phyloP scores from a whole-genome alignment of 495 filamentous ascomycete genomes.

The Aspergillus baeticus region DNA sequence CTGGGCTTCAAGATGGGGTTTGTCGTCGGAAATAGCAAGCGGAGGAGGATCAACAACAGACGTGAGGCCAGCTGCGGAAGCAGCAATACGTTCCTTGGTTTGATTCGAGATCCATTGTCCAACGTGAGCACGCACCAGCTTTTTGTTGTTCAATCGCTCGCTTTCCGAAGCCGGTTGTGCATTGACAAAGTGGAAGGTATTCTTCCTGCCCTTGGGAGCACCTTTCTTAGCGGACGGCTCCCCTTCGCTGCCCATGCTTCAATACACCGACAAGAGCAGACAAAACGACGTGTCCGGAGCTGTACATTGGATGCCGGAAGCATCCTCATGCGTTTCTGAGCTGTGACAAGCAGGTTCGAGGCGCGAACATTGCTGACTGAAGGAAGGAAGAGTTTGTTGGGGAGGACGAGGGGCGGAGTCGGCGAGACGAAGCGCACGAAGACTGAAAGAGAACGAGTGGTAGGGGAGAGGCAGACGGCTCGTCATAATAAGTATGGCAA shows the following conservation, averaged over 20 bases:
- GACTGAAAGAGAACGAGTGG: not conserved
- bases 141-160: constrained; percentile 31
- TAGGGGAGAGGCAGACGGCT: not conserved
- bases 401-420: not conserved
- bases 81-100: constrained; percentile 31
- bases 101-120: constrained; percentile 44
- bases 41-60: not conserved
- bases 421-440: not conserved
- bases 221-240: constrained; percentile 32
- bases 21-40: not conserved
- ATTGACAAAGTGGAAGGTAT: constrained; percentile 41
- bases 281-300: not conserved
- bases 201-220: constrained; percentile 20
- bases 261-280: constrained; percentile 11
- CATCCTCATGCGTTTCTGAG: constrained; percentile 18
- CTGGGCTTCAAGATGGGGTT: not conserved
- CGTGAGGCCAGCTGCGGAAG: not conserved
- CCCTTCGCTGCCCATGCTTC: not conserved
- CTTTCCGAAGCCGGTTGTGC: constrained; percentile 36
- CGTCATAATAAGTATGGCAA: not conserved
- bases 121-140: constrained; percentile 40
- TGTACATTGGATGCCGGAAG: constrained; percentile 9
- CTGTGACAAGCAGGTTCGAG: not conserved
- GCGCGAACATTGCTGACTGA: not conserved
- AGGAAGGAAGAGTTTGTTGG: not conserved